Conservation (phyloP, 1,284 basidiomycete genomes). For the Cryptococcus floricola region DNA sequence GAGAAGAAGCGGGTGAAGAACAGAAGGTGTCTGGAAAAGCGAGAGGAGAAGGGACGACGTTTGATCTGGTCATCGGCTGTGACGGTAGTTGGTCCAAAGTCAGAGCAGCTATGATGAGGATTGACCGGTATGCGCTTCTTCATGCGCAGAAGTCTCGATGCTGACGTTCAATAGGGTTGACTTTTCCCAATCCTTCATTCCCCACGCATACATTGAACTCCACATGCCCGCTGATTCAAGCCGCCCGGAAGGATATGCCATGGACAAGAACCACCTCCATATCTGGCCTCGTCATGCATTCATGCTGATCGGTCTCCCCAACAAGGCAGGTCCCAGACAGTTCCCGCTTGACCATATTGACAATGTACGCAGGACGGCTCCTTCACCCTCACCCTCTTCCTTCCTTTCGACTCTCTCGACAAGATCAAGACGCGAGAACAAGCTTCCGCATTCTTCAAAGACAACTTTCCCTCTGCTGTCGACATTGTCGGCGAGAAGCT, state of each 20-base stretch:
- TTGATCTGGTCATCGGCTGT: conserved; percentile 81
- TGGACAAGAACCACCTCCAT: conserved; percentile 94
- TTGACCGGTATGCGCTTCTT: conserved; percentile 63
- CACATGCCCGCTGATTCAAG: conserved; percentile 80
- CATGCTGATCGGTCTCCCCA: conserved; percentile 98
- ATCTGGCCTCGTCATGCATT: conserved; percentile 98
- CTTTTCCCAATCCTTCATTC: conserved; percentile 89
- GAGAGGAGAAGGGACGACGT: conserved; percentile 53
- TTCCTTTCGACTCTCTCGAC: conserved; percentile 74
- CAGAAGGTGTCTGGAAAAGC: conserved; percentile 13
- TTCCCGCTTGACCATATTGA: background rate
- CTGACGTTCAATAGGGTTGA: conserved; percentile 67
- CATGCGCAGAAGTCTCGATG: background rate
- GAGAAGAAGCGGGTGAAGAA: conserved; percentile 24
- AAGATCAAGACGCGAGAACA: conserved; percentile 59
- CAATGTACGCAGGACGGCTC: conserved; percentile 44
- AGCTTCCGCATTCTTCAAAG: conserved; percentile 72
- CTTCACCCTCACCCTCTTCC: conserved; percentile 75
- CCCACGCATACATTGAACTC: conserved; percentile 92
- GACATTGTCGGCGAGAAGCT: conserved; percentile 73
- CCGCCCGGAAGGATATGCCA: conserved; percentile 61
- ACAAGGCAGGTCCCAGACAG: conserved; percentile 62
- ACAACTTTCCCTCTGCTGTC: conserved; percentile 83
- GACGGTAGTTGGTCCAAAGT: conserved; percentile 86
- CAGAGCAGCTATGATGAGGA: conserved; percentile 81